Base-by-base conservation (phyloP, 1,284 basidiomycete genomes). In the Clitocybe nebularis region DNA sequence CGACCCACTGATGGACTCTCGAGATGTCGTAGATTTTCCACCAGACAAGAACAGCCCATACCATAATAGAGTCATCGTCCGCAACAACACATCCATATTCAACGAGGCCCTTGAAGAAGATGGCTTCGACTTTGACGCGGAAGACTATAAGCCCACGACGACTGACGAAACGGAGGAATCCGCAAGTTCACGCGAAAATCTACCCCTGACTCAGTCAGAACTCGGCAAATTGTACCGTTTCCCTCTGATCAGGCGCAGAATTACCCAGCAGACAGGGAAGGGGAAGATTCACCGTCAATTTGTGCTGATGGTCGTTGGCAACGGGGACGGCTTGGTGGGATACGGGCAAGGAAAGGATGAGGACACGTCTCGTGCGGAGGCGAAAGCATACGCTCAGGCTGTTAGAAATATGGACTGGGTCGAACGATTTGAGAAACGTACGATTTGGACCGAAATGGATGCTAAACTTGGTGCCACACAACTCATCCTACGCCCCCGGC, bases 391-490 rank as follows among this genome's bases (percentile, higher is more conserved):
- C 58, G 69, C 78, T 29, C 77, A 88, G 53, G 94, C 89, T 0
- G 71, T 93, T 39, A 80, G 83, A 54, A 86, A 81, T 57, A 86
- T 98, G 84, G 94, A 97, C 64, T 84, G 76, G 55, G 89, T 98
- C 46, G 82, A 89, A 53, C 79, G 89, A 11, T 95, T 90, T 62
- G 93, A 97, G 65, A 72, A 81, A 51, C 78, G 94, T 39, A 98
- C 95, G 22, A 75, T 97, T 17, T 96, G 91, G 88, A 85, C 86
- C 24, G 87, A 92, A 46, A 79, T 95, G 68, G 71, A 78, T 46
- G 75, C 74, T 48, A 97, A 96, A 67, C 84, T 92, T 57, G 90
- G 92, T 13, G 74, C 89, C n/a, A 93, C 90, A 9, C 77, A 77
- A 49, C 76, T 98, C 48, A 78, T 88, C 49, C 68, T 98, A 58